Conservation (phyloP, 129 eudicot genomes). For the Chrysanthemum lavandulifolium region DNA sequence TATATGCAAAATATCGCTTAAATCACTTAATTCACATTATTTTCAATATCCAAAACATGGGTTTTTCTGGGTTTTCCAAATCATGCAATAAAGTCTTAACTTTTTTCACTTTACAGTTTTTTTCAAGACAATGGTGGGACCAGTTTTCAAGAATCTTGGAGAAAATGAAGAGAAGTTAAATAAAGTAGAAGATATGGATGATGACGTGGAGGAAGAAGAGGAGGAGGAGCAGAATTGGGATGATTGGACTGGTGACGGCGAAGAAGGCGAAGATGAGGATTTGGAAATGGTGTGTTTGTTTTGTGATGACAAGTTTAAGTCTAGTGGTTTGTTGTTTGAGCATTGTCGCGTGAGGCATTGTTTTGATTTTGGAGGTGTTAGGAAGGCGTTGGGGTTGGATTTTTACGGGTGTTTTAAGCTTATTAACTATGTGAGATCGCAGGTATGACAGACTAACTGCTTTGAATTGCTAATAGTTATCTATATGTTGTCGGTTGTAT, state of each 20-base stretch:
- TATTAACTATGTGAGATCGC: slow-evolving; percentile 73
- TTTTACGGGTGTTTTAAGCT: slow-evolving; percentile 78
- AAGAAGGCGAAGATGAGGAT: slow-evolving; percentile 44
- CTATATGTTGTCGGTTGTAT: too few relatives aligned
- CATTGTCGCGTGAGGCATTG: slow-evolving; percentile 54
- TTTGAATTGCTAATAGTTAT: too few relatives aligned
- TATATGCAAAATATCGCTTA: too few relatives aligned
- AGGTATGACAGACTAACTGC: slow-evolving; percentile 32
- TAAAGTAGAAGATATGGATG: slow-evolving; percentile 30
- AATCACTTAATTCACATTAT: too few relatives aligned
- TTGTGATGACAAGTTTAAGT: slow-evolving; percentile 47
- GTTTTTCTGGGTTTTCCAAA: too few relatives aligned
- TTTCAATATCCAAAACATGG: too few relatives aligned
- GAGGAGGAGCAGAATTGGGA: slow-evolving; percentile 72
- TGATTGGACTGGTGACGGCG: slow-evolving; percentile 70
- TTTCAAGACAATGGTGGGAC: slow-evolving; percentile 35
- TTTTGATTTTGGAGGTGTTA: slow-evolving; percentile 56
- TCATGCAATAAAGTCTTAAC: too few relatives aligned
- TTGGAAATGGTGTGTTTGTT: slow-evolving; percentile 62
- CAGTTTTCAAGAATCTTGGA: slow-evolving; percentile 31
- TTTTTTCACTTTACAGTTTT: background rate
- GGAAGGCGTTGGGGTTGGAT: slow-evolving; percentile 49
- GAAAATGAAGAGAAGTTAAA: slow-evolving; percentile 27
- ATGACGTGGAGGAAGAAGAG: slow-evolving; percentile 30
- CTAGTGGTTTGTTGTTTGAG: slow-evolving; percentile 45